Conservation (phyloP, 345 rosid species). For the Noccaea caerulescens region DNA sequence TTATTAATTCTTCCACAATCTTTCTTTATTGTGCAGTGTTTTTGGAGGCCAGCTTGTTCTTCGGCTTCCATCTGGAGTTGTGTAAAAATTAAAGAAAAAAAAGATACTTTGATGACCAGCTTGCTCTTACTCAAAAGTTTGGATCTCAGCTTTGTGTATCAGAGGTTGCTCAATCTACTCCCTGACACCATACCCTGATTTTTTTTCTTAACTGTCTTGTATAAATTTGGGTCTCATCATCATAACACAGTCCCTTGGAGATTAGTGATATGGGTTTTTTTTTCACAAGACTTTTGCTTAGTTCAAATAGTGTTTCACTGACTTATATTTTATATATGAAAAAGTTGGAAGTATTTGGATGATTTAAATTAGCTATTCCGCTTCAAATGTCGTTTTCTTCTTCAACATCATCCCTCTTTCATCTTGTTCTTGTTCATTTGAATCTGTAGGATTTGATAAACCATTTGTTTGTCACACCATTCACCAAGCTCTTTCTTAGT, state of each 20-base stretch:
- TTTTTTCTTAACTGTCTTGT: conserved; percentile 6
- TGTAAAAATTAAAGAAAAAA: conserved; percentile 23
- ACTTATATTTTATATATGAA: background rate
- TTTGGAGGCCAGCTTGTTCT: conserved; percentile 79
- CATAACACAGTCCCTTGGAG: conserved; percentile 12
- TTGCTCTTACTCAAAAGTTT: no score
- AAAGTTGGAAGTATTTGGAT: no score
- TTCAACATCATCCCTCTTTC: no score
- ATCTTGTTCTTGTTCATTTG: no score
- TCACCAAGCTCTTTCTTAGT: no score
- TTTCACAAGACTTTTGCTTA: background rate
- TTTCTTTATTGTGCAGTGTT: conserved; percentile 47
- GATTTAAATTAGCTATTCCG: no score
- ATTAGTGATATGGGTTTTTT: background rate
- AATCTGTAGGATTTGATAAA: no score
- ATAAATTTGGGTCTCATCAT: background rate
- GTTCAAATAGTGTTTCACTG: background rate
- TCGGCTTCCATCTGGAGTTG: conserved; percentile 81
- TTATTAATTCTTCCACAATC: no score
- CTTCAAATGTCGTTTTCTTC: no score
- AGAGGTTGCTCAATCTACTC: background rate
- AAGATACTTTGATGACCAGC: background rate
- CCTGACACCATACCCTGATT: background rate
- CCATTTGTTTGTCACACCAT: no score
- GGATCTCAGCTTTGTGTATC: no score